A percentile compares a stretch with the other conserved stretches of the same genome.
These are phyloP conservation scores for Rauvolfia tetraphylla DNA, from an alignment of 257 asterid genomes.

Conservation along the genomic window DNA sequence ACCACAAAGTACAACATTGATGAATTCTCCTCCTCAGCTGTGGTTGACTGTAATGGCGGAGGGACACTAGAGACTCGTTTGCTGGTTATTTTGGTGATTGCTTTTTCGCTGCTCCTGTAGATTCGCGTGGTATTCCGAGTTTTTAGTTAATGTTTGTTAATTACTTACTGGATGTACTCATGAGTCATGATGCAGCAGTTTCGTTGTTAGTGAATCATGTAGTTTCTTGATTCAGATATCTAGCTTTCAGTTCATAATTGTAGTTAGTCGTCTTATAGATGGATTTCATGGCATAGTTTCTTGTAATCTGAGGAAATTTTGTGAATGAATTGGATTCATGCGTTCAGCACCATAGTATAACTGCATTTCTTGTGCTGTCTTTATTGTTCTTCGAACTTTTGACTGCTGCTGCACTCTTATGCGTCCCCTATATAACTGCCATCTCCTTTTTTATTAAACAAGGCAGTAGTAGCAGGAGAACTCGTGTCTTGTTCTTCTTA, in stretches of 20 bases:
- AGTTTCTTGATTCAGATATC: no score
- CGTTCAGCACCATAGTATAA: no score
- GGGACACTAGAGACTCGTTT: not conserved
- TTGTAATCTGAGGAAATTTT: not conserved
- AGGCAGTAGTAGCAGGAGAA: no score
- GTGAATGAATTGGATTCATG: not conserved
- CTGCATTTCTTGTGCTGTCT: not conserved
- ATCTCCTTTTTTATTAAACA: no score
- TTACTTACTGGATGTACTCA: not conserved
- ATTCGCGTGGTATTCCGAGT: not conserved
- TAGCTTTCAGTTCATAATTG: not conserved
- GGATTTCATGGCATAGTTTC: not conserved
- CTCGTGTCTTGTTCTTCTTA: no score
- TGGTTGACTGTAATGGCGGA: not conserved
- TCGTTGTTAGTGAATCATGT: no score
- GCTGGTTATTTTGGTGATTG: not conserved
- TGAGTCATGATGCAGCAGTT: no score
- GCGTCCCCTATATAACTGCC: no score
- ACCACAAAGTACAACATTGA: constrained; percentile 49
- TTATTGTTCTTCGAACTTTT: not conserved
- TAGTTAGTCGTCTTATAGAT: not conserved
- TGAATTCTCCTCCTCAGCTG: constrained; percentile 35
- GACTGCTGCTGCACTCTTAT: no score
- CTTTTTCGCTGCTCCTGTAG: not conserved
- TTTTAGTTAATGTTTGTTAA: not conserved